Base-by-base conservation (phyloP, 345 rosid species). In the Carallia brachiata region DNA sequence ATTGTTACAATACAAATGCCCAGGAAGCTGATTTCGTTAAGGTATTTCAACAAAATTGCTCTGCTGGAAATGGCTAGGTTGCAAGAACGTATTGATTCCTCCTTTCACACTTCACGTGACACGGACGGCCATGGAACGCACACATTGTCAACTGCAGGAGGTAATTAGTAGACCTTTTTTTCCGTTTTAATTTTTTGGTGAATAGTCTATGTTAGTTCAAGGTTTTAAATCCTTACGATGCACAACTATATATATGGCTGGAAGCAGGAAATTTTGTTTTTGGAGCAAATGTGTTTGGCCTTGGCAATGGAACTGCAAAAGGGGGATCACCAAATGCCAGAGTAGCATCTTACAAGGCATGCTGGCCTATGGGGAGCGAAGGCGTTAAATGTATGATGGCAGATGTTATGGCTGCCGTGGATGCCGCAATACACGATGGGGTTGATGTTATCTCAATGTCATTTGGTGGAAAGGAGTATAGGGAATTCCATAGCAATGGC, bases 21-120 rank as follows among this genome's bases (percentile, higher is more conserved):
- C 44, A 87, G 90, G 81, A 89, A 89, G 69, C 75, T 89, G 57
- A 89, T 89, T 7, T 90, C 90, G 37, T 84, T 81, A 54, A 87
- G 79, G 74, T 86, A 77, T 80, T 89, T 87, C 56, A 86, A 82
- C 84, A 84, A 83, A 79, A 92, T 90, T 0, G 64, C 81, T 44
- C 8, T 39, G 44, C 72, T 87, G 1, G 48, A 6, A 48, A 34
- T 34, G 13, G 23, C 23, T 23, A 83, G 85, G 15, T 56, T 50
- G 5, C 75, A 23, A 23, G 23, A 23, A 23, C 23, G 23, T 23
- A 23, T 83, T 53, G 79, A 81, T 18, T 60, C 82, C 10, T 27
- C 82, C 3, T 79, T 63, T 15, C 44, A 63, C 37, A 68, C 83
- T 3, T 61, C 76, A 53, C 71, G 87, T 2, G 95, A 89, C 75